Percentiles rank a stretch among this genome's conserved stretches.
Conservation (phyloP, 2,329 filamentous ascomycete genomes). For the Penicillium brevicompactum region DNA sequence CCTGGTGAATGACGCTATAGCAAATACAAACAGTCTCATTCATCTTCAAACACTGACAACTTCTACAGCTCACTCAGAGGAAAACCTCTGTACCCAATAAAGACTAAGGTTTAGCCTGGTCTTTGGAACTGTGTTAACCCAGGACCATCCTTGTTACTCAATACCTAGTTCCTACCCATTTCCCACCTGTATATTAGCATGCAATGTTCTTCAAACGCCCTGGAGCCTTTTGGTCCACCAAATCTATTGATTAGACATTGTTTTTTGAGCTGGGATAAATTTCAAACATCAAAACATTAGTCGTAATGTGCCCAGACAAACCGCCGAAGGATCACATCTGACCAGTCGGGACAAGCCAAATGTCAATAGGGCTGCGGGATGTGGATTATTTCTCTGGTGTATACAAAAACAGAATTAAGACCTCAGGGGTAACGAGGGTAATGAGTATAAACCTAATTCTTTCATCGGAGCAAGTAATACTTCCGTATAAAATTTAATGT, state of each 20-base stretch:
- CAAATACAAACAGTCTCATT: background rate
- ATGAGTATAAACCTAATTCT: too few relatives aligned
- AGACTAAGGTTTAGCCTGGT: background rate
- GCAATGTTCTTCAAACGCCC: background rate
- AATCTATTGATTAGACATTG: background rate
- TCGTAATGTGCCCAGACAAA: too few relatives aligned
- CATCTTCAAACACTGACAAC: background rate
- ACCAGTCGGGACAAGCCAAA: too few relatives aligned
- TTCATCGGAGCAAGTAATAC: too few relatives aligned
- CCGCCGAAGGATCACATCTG: too few relatives aligned
- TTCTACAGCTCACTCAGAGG: conserved; percentile 8
- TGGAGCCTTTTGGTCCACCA: background rate
- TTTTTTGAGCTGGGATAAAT: too few relatives aligned
- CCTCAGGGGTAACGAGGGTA: too few relatives aligned
- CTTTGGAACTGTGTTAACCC: too few relatives aligned
- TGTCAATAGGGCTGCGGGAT: too few relatives aligned
- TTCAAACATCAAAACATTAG: too few relatives aligned
- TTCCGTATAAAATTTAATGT: background rate
- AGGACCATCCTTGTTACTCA: background rate
- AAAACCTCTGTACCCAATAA: conserved; percentile 1
- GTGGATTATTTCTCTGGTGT: too few relatives aligned
- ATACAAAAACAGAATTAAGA: too few relatives aligned
- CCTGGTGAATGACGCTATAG: background rate
- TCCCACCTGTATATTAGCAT: background rate
- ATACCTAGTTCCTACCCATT: background rate